Conservation (phyloP, 768 basidiomycete species). For the Pleurotus eryngii region DNA sequence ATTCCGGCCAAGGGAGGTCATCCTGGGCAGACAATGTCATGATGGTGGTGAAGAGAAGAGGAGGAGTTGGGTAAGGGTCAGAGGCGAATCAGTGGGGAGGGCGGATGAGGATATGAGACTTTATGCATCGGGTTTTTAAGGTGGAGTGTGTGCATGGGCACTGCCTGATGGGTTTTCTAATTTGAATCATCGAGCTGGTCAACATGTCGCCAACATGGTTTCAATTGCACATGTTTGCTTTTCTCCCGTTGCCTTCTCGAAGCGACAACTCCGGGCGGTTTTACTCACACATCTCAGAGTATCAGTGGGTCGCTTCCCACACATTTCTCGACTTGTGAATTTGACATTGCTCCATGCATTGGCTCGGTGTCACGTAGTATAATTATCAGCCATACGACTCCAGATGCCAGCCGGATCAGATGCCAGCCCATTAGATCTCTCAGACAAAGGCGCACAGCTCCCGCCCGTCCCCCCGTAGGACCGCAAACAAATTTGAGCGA, state of each 20-base stretch:
- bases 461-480: not conserved
- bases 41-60: slow-evolving; percentile 24
- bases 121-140: slow-evolving; percentile 9
- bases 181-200: slow-evolving; percentile 1
- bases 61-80: slow-evolving; percentile 14
- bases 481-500: not conserved
- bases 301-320: slow-evolving; percentile 8
- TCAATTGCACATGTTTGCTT: slow-evolving; percentile 8
- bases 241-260: slow-evolving; percentile 5
- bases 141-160: slow-evolving; percentile 7
- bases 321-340: slow-evolving; percentile 6
- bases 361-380: slow-evolving; percentile 6
- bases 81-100: slow-evolving; percentile 16
- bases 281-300: slow-evolving; percentile 4
- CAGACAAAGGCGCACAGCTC: not conserved
- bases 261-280: slow-evolving; percentile 8
- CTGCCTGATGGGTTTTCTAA: slow-evolving; percentile 7
- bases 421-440: not conserved
- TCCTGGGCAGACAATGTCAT: slow-evolving; percentile 51
- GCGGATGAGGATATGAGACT: not conserved
- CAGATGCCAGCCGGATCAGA: slow-evolving; percentile 7
- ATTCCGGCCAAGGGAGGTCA: slow-evolving; percentile 84
- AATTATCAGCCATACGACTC: slow-evolving; percentile 2
- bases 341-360: slow-evolving; percentile 5
- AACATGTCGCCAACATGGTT: slow-evolving; percentile 8